These are phyloP conservation scores for Russula earlei DNA, from an alignment of 768 basidiomycete species.

Conservation along the genomic window DNA sequence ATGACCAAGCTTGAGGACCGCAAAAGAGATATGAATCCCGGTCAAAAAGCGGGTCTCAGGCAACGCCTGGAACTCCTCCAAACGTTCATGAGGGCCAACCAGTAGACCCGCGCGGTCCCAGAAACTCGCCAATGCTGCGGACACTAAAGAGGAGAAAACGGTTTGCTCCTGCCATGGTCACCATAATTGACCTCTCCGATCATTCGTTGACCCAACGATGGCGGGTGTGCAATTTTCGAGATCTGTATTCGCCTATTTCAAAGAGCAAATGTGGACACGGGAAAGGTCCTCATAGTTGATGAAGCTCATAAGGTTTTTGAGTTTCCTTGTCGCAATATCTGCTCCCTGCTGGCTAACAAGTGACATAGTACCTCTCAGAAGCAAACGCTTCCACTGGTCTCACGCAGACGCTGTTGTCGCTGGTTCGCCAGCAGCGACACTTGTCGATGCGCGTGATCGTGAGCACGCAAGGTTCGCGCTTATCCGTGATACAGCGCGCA, in stretches of 20 bases:
- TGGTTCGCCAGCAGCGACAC: constrained; percentile 64
- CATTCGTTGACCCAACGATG: constrained; percentile 56
- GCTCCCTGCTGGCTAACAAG: neutral
- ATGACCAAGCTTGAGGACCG: constrained; percentile 35
- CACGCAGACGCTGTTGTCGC: constrained; percentile 45
- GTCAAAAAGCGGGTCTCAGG: constrained; percentile 46
- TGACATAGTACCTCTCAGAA: constrained; percentile 49
- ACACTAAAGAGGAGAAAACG: constrained; percentile 24
- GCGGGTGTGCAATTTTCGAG: constrained; percentile 66
- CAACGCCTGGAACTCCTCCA: constrained; percentile 55
- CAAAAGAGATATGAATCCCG: constrained; percentile 45
- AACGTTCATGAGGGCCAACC: constrained; percentile 40
- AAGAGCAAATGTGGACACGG: constrained; percentile 47
- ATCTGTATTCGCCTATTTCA: constrained; percentile 58
- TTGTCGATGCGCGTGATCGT: constrained; percentile 64
- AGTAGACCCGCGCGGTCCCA: constrained; percentile 14
- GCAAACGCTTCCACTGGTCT: constrained; percentile 40
- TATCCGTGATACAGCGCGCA: neutral
- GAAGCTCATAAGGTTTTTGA: constrained; percentile 68
- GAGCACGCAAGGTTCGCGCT: constrained; percentile 54
- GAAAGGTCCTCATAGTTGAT: constrained; percentile 63
- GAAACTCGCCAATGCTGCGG: neutral
- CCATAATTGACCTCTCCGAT: constrained; percentile 63
- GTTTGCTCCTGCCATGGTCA: constrained; percentile 49
- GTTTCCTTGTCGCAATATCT: neutral